Percentiles rank a stretch among this genome's conserved stretches.
Conservation (phyloP, 345 rosid species). For the Schrenkiella parvula region DNA sequence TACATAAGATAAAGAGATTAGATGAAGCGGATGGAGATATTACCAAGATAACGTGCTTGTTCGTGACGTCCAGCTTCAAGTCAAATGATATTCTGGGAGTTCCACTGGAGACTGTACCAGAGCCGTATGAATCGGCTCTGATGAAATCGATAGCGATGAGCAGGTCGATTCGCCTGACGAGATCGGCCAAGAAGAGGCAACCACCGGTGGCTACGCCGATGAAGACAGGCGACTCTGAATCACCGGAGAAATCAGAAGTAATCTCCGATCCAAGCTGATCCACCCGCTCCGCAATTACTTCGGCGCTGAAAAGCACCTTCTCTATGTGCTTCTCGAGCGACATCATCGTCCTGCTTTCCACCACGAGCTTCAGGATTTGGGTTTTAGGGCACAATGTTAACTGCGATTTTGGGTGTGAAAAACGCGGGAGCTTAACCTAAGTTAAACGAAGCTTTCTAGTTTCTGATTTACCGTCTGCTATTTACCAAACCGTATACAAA, state of each 20-base stretch:
- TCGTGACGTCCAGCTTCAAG: constrained; percentile 57
- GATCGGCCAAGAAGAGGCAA: constrained; percentile 76
- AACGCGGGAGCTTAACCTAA: constrained; percentile 16
- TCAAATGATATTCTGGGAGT: constrained; percentile 59
- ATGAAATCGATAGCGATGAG: constrained; percentile 61
- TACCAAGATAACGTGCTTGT: constrained; percentile 76
- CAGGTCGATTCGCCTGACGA: constrained; percentile 53
- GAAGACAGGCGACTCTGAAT: constrained; percentile 48
- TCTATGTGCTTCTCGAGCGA: constrained; percentile 64
- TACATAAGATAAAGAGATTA: neutral
- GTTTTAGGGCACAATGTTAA: neutral
- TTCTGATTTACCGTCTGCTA: neutral
- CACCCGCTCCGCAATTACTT: constrained; percentile 56
- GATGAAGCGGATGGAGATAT: neutral
- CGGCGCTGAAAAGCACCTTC: constrained; percentile 48
- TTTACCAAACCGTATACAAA: constrained; percentile 2
- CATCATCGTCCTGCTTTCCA: constrained; percentile 17
- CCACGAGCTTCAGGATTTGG: neutral
- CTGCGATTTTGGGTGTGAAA: neutral
- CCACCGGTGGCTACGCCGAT: constrained; percentile 91
- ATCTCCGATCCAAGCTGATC: constrained; percentile 56
- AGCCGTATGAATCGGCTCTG: constrained; percentile 76
- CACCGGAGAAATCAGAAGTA: constrained; percentile 41
- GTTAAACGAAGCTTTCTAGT: neutral
- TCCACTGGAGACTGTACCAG: constrained; percentile 56